Evolutionary conservation across 2,329 filamentous ascomycete species (phyloP), one percentile per base, ranked within the genome.

Genomic region (Sclerotiophoma versabilis): DNA sequence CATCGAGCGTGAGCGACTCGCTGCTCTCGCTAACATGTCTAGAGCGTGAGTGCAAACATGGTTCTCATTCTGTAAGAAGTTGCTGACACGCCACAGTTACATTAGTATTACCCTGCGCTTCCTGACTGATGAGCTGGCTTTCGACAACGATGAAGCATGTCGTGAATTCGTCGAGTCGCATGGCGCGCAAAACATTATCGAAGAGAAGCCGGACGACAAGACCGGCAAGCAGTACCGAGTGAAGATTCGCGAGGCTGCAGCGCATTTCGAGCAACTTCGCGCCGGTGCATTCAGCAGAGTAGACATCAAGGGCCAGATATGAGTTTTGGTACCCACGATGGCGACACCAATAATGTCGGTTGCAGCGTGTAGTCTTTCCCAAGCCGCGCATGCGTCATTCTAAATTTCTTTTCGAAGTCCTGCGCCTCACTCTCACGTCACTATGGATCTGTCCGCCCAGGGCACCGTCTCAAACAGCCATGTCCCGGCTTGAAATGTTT

Each of bases 231-330:
- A 68, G 26, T 59, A 55, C 37, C 69, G 69, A 19, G 68, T 74
- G 73, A 87, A 87, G 60, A 83, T 88, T 60, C 88, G 90, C 60
- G 84, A 86, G 60, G 89, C 50, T 38, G 66, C 61, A 25, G 72
- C 76, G 34, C 77, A 89, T 17, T 96, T 98, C 76, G 92, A 97
- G 72, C 74, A 79, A 47, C 86, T 90, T 54, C 89, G 88, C 73
- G 77, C 81, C 32, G 82, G 83, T 59, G 93, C 93, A 42, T 96
- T 96, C 77, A 84, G 86, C 71, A 88, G 87, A 73, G 89, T 98
- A 81, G 93, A 98, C 79, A 96, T 98, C 81, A 97, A 98, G 80
- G 93, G 93, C 71, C 93, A 98, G 79, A 96, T 97, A 72, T 95
- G 80, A 88, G 53, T 25, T 39, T 22, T n/a, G 11, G 30, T 19